A percentile compares a stretch with the other conserved stretches of the same genome.
Evolutionary conservation across 768 basidiomycete species (phyloP).

Genomic region (Suillus weaverae): DNA sequence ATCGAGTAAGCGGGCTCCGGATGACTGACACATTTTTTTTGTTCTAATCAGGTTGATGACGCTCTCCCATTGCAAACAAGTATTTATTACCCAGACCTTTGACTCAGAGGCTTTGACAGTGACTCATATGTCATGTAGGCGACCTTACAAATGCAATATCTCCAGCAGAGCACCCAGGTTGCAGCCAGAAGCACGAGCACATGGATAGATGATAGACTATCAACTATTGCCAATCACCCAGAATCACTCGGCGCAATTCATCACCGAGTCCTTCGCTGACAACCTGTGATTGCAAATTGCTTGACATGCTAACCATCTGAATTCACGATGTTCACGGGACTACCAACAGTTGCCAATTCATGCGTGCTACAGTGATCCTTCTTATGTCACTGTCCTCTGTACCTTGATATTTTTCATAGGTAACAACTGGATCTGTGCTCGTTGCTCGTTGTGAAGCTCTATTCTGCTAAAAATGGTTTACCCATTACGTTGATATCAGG

Average conservation of each 20-base stretch:
- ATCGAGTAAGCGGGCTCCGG: constrained; percentile 38
- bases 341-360: not conserved
- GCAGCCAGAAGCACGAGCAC: constrained; percentile 55
- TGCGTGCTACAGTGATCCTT: not conserved
- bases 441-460: constrained; percentile 34
- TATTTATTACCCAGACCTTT: not conserved
- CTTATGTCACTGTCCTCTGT: constrained; percentile 24
- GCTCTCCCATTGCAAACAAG: not conserved
- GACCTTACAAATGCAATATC: constrained; percentile 42
- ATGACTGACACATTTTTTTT: not conserved
- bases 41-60: constrained; percentile 16
- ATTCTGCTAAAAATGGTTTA: constrained; percentile 36
- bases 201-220: constrained; percentile 20
- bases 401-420: not conserved
- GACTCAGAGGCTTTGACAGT: not conserved
- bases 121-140: constrained; percentile 50
- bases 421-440: not conserved
- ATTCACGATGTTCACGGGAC: constrained; percentile 11
- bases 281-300: not conserved
- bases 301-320: not conserved
- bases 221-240: not conserved
- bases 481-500: not conserved
- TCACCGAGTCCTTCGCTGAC: not conserved
- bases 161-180: constrained; percentile 61
- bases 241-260: not conserved